Percentiles rank a stretch among this genome's conserved stretches.
phyloP scores from a whole-genome alignment of 352 stramenopile genomes.

The Globisporangium takayamanum region DNA sequence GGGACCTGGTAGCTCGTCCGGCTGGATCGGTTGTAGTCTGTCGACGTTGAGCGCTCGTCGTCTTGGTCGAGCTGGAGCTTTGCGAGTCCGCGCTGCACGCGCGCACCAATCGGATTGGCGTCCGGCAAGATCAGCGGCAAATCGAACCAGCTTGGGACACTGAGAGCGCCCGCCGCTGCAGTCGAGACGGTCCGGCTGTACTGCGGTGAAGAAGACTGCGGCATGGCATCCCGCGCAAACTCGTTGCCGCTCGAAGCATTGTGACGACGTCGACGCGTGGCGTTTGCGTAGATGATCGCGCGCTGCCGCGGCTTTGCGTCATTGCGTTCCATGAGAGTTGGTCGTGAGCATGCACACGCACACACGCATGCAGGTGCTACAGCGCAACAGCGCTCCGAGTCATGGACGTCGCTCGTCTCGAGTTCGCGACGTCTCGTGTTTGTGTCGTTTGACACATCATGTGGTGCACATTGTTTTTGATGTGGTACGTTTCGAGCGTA shows the following conservation, averaged over 20 bases:
- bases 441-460: background rate
- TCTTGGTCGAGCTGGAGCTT: background rate
- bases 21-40: background rate
- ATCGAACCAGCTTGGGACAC: constrained; percentile 54
- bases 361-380: background rate
- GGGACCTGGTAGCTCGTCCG: constrained; percentile 15
- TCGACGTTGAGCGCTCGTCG: background rate
- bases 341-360: background rate
- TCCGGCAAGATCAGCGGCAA: constrained; percentile 52
- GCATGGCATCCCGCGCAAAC: background rate
- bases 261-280: constrained; percentile 2
- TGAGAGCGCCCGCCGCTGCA: constrained; percentile 3
- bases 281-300: constrained; percentile 28
- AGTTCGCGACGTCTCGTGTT: background rate
- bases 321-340: constrained; percentile 4
- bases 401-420: too few relatives aligned
- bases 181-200: background rate
- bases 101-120: constrained; percentile 24
- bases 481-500: too few relatives aligned
- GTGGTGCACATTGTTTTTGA: background rate
- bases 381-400: background rate
- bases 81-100: constrained; percentile 32
- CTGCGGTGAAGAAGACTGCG: background rate
- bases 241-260: constrained; percentile 1
- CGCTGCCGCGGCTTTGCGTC: constrained; percentile 17